Conservation (phyloP, 306 rosid species). For the Coriaria nepalensis region DNA sequence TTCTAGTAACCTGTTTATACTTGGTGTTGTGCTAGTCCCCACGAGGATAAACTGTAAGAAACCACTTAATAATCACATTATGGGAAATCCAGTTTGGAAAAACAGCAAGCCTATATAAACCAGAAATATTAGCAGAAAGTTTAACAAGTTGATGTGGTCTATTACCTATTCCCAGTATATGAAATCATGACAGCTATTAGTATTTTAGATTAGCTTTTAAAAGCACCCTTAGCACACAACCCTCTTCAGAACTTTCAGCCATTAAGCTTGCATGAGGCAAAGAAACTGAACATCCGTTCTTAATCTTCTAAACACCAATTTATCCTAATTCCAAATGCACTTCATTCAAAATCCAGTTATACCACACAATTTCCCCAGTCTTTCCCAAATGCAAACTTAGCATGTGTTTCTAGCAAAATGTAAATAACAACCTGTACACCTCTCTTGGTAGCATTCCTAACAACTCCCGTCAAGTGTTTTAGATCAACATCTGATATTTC, state of each 20-base stretch:
- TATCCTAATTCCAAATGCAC: background rate
- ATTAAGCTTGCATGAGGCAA: constrained; percentile 5
- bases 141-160: constrained; percentile 9
- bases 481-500: constrained; percentile 36
- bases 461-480: constrained; percentile 30
- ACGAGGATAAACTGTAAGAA: constrained; percentile 49
- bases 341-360: constrained; percentile 11
- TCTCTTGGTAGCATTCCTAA: constrained; percentile 26
- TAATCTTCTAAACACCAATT: background rate
- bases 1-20: constrained; percentile 23
- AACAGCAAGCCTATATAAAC: constrained; percentile 9
- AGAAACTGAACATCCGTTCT: too few relatives aligned
- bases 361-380: too few relatives aligned
- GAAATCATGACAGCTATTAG: background rate
- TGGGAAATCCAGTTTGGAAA: constrained; percentile 10
- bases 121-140: background rate
- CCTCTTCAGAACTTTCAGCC: background rate
- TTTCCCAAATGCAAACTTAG: too few relatives aligned
- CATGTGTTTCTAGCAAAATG: too few relatives aligned
- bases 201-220: background rate
- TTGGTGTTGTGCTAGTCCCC: constrained; percentile 27
- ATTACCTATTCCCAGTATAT: constrained; percentile 10
- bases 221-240: constrained; percentile 1
- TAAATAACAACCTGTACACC: constrained; percentile 52
- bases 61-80: constrained; percentile 16